Conservation (phyloP, 2,329 filamentous ascomycete genomes). For the Ophiocordyceps sinensis region DNA sequence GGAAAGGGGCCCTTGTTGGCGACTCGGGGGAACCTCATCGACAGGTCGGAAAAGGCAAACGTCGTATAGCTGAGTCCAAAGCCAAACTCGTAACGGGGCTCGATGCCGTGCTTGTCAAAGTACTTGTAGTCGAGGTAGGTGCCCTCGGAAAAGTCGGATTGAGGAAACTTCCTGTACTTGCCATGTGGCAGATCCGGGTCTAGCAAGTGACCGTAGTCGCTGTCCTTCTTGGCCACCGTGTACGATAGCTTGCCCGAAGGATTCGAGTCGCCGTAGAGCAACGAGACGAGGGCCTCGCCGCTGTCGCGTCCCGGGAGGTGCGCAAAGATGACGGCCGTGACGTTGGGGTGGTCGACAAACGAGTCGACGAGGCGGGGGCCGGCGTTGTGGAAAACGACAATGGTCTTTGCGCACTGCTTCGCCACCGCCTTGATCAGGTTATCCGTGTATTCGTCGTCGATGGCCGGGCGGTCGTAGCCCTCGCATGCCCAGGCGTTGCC, state of each 20-base stretch:
- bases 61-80: conserved; percentile 42
- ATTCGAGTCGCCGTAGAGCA: conserved; percentile 43
- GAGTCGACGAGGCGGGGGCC: conserved; percentile 44
- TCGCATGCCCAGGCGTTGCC: conserved; percentile 60
- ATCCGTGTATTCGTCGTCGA: conserved; percentile 54
- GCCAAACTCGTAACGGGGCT: conserved; percentile 39
- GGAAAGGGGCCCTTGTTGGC: conserved; percentile 20
- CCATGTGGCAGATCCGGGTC: conserved; percentile 28
- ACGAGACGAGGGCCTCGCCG: conserved; percentile 36
- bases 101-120: conserved; percentile 33
- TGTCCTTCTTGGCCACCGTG: conserved; percentile 40
- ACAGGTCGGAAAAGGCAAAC: conserved; percentile 31
- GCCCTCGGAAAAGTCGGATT: conserved; percentile 37
- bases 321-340: conserved; percentile 49
- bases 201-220: conserved; percentile 37
- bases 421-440: conserved; percentile 42
- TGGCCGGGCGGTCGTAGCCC: conserved; percentile 45
- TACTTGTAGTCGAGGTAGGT: conserved; percentile 39
- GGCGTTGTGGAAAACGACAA: conserved; percentile 52
- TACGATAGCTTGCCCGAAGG: conserved; percentile 47
- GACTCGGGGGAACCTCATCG: conserved; percentile 12
- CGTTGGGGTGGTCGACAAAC: conserved; percentile 48
- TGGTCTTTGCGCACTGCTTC: conserved; percentile 42
- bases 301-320: conserved; percentile 52
- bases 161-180: conserved; percentile 34